Evolutionary conservation across 192 early-diverging fungal species (phyloP).

Genomic region (Dissophora globulifera): DNA sequence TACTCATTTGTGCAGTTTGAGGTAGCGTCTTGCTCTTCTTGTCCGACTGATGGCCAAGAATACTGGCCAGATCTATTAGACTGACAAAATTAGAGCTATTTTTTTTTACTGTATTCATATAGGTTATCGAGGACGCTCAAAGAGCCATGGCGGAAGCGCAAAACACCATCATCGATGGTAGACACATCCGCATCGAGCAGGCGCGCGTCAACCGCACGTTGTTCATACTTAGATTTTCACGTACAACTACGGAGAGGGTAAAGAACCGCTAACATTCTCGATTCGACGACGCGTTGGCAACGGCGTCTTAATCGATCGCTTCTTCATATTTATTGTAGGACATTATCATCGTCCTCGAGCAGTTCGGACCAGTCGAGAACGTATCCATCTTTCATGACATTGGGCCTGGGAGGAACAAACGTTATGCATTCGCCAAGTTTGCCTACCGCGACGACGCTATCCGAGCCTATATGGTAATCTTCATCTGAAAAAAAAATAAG

Average conservation of each 20-base stretch:
- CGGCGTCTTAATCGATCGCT: too few relatives aligned
- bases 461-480: constrained; percentile 65
- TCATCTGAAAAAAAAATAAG: neutral
- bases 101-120: too few relatives aligned
- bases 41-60: too few relatives aligned
- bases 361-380: constrained; percentile 74
- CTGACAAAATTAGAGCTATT: too few relatives aligned
- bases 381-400: constrained; percentile 62
- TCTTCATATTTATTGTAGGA: constrained; percentile 22
- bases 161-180: constrained; percentile 71
- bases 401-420: constrained; percentile 47
- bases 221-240: constrained; percentile 62
- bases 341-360: constrained; percentile 51
- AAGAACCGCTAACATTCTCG: neutral
- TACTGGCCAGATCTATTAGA: too few relatives aligned
- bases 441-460: constrained; percentile 79
- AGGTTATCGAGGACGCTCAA: constrained; percentile 67
- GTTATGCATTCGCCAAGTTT: constrained; percentile 78
- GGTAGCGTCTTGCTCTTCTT: constrained; percentile 46
- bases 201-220: constrained; percentile 82
- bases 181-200: constrained; percentile 79
- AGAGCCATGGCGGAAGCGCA: constrained; percentile 70
- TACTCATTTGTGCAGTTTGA: constrained; percentile 86
- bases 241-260: constrained; percentile 57
- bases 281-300: neutral